These are phyloP conservation scores for Corymbia calophylla DNA, from an alignment of 441 rosid genomes.

Conservation along the genomic window DNA sequence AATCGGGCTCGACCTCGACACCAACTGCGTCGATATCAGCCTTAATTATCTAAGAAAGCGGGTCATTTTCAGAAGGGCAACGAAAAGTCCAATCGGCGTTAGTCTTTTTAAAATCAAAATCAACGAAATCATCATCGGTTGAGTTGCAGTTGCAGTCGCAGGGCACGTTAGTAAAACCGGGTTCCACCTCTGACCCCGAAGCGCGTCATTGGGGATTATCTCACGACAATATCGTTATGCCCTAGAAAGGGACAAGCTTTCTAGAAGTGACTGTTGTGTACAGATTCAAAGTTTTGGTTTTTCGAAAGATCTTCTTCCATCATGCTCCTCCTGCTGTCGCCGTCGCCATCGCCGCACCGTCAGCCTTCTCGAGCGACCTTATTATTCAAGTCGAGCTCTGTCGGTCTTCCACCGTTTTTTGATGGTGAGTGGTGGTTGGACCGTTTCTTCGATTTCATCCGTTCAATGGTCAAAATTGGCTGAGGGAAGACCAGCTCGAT, in stretches of 20 bases:
- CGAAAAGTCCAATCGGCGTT: too few relatives aligned
- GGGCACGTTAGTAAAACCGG: too few relatives aligned
- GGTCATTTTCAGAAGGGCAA: too few relatives aligned
- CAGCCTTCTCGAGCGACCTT: not conserved
- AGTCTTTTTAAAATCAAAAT: too few relatives aligned
- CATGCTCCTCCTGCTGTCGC: not conserved
- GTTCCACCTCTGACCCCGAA: too few relatives aligned
- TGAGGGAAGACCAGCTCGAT: not conserved
- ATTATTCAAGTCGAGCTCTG: not conserved
- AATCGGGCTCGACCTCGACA: not conserved
- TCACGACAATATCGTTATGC: not conserved
- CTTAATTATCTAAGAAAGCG: too few relatives aligned
- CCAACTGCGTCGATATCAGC: not conserved
- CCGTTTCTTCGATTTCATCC: not conserved
- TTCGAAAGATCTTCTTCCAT: not conserved
- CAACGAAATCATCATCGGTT: too few relatives aligned
- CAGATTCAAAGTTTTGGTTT: not conserved
- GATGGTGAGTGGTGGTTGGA: not conserved
- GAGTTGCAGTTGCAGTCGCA: too few relatives aligned
- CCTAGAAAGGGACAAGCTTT: not conserved
- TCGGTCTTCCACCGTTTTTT: not conserved
- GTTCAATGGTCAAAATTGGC: not conserved
- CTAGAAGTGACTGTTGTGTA: not conserved
- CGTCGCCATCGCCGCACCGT: not conserved
- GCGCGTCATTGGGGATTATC: not conserved